Evolutionary conservation across 1,139 yeast genomes (phyloP).

Genomic region (Meyerozyma elateridarum): DNA sequence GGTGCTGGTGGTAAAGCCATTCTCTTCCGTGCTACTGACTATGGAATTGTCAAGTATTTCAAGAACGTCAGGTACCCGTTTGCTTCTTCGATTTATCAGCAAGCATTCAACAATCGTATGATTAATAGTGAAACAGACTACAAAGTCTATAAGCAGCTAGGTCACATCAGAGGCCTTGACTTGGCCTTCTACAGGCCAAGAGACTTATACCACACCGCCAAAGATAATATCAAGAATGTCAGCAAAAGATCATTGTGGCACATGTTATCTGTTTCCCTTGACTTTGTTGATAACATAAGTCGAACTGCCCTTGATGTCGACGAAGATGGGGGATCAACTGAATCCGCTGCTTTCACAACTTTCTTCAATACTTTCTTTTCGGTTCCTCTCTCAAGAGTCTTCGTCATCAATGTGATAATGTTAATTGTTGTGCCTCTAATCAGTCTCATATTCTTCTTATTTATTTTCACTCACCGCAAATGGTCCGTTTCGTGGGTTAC

Average conservation of each 20-base stretch:
- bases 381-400: constrained; percentile 43
- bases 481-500: constrained; percentile 51
- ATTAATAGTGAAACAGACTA: constrained; percentile 84
- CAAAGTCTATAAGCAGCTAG: constrained; percentile 60
- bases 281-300: constrained; percentile 41
- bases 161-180: constrained; percentile 75
- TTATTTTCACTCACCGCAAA: constrained; percentile 44
- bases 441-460: constrained; percentile 41
- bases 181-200: constrained; percentile 63
- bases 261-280: constrained; percentile 71
- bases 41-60: constrained; percentile 49
- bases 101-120: constrained; percentile 71
- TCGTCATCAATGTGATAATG: constrained; percentile 44
- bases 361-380: constrained; percentile 57
- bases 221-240: constrained; percentile 65
- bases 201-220: constrained; percentile 72
- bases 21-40: constrained; percentile 79
- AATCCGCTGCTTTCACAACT: constrained; percentile 59
- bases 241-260: constrained; percentile 70
- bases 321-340: constrained; percentile 19
- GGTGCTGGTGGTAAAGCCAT: constrained; percentile 91
- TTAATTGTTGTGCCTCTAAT: constrained; percentile 54
- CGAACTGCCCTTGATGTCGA: constrained; percentile 38
- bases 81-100: constrained; percentile 75
- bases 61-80: constrained; percentile 60